These are phyloP conservation scores for Annona squamosa DNA, from an alignment of 164 flowering plant species.

Conservation along the genomic window DNA sequence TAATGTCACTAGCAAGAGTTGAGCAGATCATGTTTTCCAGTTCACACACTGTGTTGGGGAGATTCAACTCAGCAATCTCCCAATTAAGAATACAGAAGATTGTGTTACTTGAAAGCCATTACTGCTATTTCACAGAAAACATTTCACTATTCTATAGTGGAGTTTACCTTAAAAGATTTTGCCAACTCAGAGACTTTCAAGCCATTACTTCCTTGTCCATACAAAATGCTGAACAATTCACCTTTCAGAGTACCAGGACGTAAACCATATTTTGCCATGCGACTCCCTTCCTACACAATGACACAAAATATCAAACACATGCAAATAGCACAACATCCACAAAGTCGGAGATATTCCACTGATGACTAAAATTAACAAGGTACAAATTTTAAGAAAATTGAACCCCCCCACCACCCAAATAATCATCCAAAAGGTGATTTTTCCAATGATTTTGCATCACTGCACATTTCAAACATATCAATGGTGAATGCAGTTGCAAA, in stretches of 20 bases:
- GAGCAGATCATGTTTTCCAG: constrained; percentile 56
- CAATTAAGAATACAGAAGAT: constrained; percentile 18
- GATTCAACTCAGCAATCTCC: constrained; percentile 69
- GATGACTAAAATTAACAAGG: not conserved
- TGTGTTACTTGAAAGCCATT: not conserved
- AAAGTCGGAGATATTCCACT: not conserved
- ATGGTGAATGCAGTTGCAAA: not conserved
- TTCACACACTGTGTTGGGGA: constrained; percentile 40
- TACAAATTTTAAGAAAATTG: not conserved
- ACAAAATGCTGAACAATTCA: constrained; percentile 59
- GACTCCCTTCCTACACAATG: constrained; percentile 49
- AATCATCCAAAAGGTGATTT: not conserved
- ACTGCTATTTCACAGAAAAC: not conserved
- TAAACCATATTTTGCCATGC: constrained; percentile 57
- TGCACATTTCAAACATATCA: not conserved
- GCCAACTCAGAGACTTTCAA: constrained; percentile 70
- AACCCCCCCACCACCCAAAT: not conserved
- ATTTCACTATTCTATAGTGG: not conserved
- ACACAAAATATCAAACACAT: constrained; percentile 1
- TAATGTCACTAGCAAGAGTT: constrained; percentile 84
- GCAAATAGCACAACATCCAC: not conserved
- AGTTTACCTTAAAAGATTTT: constrained; percentile 44
- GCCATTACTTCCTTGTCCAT: constrained; percentile 64
- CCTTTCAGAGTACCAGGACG: constrained; percentile 76
- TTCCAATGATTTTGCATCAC: not conserved